phyloP scores from a whole-genome alignment of 2,329 filamentous ascomycete genomes.

The Ascochyta lentis region DNA sequence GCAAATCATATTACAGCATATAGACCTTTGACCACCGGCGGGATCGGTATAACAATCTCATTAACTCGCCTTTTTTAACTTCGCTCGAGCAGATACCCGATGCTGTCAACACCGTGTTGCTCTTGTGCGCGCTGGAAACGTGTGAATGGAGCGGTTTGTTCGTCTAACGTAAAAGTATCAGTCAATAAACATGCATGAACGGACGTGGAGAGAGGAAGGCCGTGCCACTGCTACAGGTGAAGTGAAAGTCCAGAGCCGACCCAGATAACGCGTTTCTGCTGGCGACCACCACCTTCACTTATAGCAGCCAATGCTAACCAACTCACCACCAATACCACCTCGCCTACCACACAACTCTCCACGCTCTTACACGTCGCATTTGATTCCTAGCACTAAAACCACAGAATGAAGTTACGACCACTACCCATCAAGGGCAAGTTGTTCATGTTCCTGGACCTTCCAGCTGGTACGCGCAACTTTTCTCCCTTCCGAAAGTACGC shows the following conservation, averaged over 20 bases:
- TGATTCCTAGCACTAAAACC: background rate
- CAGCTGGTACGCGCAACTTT: background rate
- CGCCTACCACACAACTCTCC: no score
- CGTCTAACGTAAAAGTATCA: no score
- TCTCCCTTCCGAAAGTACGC: background rate
- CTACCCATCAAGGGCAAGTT: background rate
- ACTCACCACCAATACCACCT: no score
- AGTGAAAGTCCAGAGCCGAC: no score
- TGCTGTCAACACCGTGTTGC: background rate
- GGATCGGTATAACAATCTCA: background rate
- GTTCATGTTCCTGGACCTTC: background rate
- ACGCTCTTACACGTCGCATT: background rate
- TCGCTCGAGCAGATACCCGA: background rate
- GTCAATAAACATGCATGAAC: no score
- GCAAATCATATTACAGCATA: constrained; percentile 5
- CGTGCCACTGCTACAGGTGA: no score
- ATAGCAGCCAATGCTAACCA: no score
- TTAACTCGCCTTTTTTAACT: background rate
- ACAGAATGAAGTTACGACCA: background rate
- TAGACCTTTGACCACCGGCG: constrained; percentile 1
- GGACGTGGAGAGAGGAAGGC: no score
- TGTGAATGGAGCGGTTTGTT: no score
- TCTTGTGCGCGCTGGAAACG: no score
- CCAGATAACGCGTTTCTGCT: no score
- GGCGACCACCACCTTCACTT: no score